These are phyloP conservation scores for Wickerhamomyces sp. DNA, from an alignment of 1,139 yeast species.

Conservation along the genomic window DNA sequence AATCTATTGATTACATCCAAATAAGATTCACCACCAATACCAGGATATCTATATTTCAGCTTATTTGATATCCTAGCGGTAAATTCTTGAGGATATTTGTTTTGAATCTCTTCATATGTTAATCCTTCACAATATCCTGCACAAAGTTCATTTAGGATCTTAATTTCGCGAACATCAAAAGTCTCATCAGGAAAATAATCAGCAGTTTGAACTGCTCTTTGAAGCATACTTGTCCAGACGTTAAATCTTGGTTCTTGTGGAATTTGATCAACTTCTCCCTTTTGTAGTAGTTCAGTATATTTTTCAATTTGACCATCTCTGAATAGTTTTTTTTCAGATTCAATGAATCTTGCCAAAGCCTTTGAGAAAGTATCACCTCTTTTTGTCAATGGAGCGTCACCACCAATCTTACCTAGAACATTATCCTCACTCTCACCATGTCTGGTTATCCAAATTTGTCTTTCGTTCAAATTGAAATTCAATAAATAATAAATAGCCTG, in stretches of 20 bases:
- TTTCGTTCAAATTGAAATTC: constrained; percentile 83
- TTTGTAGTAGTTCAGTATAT: constrained; percentile 33
- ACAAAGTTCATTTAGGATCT: constrained; percentile 90
- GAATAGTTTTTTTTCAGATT: constrained; percentile 65
- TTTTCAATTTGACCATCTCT: constrained; percentile 56
- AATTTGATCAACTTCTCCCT: constrained; percentile 20
- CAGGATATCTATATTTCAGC: constrained; percentile 84
- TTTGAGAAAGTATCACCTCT: constrained; percentile 73
- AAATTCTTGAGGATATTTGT: constrained; percentile 70
- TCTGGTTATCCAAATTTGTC: constrained; percentile 93
- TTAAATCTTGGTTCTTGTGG: constrained; percentile 55
- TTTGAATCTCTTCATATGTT: constrained; percentile 81
- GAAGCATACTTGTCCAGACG: constrained; percentile 90
- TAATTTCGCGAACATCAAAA: constrained; percentile 80
- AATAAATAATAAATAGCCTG: constrained; percentile 87
- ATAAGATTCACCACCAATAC: constrained; percentile 96
- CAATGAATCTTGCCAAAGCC: constrained; percentile 71
- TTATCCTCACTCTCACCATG: constrained; percentile 92
- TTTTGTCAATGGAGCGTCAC: constrained; percentile 75
- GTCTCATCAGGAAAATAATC: constrained; percentile 50
- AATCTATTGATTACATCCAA: constrained; percentile 87
- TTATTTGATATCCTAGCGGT: constrained; percentile 70
- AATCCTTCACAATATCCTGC: constrained; percentile 91
- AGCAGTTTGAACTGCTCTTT: constrained; percentile 75
- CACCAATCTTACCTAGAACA: constrained; percentile 84